Base-by-base conservation (phyloP, 2,329 filamentous ascomycete genomes). In the Epichloe sylvatica region DNA sequence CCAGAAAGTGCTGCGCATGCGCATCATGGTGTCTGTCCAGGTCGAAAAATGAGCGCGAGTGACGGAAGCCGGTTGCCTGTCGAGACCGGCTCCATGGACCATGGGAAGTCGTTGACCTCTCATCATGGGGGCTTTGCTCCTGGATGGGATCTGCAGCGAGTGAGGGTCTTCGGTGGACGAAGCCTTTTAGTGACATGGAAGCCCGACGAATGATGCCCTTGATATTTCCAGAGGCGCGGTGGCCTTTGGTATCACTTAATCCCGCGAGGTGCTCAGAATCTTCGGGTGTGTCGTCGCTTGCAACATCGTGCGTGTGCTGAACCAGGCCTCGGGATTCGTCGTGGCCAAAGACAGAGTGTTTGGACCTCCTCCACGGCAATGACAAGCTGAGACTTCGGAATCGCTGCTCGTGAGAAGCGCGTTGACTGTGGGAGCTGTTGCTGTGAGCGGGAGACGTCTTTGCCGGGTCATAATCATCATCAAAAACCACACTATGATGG, bases 181-280 rank as follows among this genome's bases (percentile, higher is more conserved):
- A 71, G 34, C 71, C 72, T 57, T 73, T 73, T 46, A 80, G 58
- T 8, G 74, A 76, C 47, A 77, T 57, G 3, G 77, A 80, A 0
- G 77, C 77, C 9, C 77, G 68, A 23, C 76, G 72, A 46, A 80
- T 67, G 53, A 73, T 75, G 45, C 72, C 70, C 59, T 72, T 76
- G 50, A 80, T 60, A 44, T 65, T 64, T 44, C 61, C 61, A 0
- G 63, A 55, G 4, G 55, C 51, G 42, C 58, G 57, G 13, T 56
- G 55, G 25, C 56, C 52, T 17, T 63, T 57, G 51, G 59, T 56
- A 45, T 63, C 53, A 40, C 55, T 54, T 17, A 51, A 52, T 19
- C 58, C 54, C 15, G 53, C 49, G 30, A 51, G 49, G 44, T 53
- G 49, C n/a, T 60, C 59, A 41, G 59, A 51, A 13, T 52, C 49